Base-by-base conservation (phyloP, 2,329 filamentous ascomycete species). In the Beauveria varroae region DNA sequence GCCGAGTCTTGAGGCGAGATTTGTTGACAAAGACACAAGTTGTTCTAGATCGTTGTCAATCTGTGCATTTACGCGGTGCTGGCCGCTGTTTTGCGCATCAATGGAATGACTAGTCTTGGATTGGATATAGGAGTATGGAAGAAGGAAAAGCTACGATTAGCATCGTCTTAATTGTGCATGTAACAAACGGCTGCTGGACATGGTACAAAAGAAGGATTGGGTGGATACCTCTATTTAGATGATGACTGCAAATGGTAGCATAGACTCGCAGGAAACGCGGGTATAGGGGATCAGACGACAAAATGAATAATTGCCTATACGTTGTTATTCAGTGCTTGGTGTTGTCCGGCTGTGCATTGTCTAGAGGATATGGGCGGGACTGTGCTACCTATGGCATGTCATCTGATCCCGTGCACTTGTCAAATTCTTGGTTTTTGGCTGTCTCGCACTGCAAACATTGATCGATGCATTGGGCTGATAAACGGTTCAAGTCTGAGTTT, bases 1-100 rank as follows among this genome's bases (percentile, higher is more conserved):
- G 65, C 65, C 75, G 68, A 76, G 71, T 28, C 47, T 24, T 63
- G 61, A 40, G 57, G 26, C 49, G 34, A 46, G 26, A 28, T 3
- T 53, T 28, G 37, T 50, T 52, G 10, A n/a, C 24, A 44, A 52
- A 57, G 47, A 52, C 34, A 14, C 44, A 10, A 18, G 57, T 37
- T 28, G 37, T 57, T 57, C 46, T 49, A 16, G 34, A 44, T 28
- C 26, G 18, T 22, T 24, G 20, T 18, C n/a, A 59, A 8, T 52
- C 10, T 52, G 26, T 9, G 40, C 51, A 54, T 41, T 43, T 14
- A n/a, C 28, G 49, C 28, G 49, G 28, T 20, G 40, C 26, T 28
- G 14, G 9, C 34, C 28, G 49, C 28, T 52, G 28, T 43, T 26
- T 9, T 16, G 55, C 55, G 34, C 55, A 57, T 20, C 44, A n/a